Conservation (phyloP, 2,329 filamentous ascomycete species). For the Elsinoe necatrix region DNA sequence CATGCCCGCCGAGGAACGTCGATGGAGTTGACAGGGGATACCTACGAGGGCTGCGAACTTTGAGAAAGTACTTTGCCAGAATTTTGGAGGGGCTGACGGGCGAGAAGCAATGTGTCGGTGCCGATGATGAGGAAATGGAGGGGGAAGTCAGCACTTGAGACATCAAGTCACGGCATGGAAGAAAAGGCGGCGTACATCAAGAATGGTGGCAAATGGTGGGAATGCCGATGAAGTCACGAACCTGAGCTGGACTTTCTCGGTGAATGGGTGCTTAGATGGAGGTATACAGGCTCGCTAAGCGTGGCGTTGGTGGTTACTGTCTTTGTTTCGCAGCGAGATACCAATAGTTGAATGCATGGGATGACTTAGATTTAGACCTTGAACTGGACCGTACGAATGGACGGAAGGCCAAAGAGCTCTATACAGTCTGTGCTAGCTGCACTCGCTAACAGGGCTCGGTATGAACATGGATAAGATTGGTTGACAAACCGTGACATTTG, state of each 20-base stretch:
- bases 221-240: neutral
- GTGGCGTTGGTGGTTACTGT: constrained; percentile 1
- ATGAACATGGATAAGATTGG: too few species aligned
- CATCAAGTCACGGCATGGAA: too few species aligned
- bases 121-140: constrained; percentile 15
- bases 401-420: too few species aligned
- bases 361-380: too few species aligned
- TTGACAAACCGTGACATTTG: too few species aligned
- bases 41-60: constrained; percentile 68
- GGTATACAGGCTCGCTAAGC: constrained; percentile 8
- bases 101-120: constrained; percentile 20
- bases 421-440: too few species aligned
- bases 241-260: neutral
- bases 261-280: neutral
- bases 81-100: constrained; percentile 67
- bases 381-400: too few species aligned
- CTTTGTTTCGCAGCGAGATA: constrained; percentile 7
- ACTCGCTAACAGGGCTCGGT: too few species aligned
- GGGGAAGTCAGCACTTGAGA: constrained; percentile 13
- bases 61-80: constrained; percentile 75
- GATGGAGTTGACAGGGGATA: constrained; percentile 81
- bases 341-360: constrained; percentile 12
- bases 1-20: constrained; percentile 74
- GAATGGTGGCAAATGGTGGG: too few species aligned
- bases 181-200: too few species aligned